These are phyloP conservation scores for Aspergillus carbonarius DNA, from an alignment of 2,329 filamentous ascomycete genomes.

Conservation along the genomic window DNA sequence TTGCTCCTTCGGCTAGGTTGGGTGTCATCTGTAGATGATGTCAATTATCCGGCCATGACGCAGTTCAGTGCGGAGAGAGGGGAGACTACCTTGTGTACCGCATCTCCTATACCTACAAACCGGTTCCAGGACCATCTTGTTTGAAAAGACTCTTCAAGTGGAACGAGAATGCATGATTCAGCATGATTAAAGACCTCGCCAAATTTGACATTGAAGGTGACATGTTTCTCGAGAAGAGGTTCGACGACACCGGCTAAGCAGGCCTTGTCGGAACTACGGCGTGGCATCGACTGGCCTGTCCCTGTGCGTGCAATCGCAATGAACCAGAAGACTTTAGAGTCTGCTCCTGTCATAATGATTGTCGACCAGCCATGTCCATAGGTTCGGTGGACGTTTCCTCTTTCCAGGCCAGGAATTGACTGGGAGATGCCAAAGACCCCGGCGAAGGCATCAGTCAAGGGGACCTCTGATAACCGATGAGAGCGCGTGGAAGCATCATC, in stretches of 20 bases:
- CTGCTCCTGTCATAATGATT: slow-evolving; percentile 5
- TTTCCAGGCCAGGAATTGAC: slow-evolving; percentile 8
- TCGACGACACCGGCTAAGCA: background rate
- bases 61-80: background rate
- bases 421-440: slow-evolving; percentile 28
- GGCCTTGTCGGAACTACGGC: background rate
- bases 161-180: background rate
- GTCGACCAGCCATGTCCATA: background rate
- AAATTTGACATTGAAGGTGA: background rate
- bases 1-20: slow-evolving; percentile 40
- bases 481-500: background rate
- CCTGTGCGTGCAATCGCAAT: background rate
- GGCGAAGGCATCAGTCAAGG: background rate
- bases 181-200: background rate
- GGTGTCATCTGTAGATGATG: slow-evolving; percentile 26
- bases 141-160: slow-evolving; percentile 1
- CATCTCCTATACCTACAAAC: slow-evolving; percentile 3
- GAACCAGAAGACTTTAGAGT: slow-evolving; percentile 1
- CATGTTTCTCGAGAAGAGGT: background rate
- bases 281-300: background rate
- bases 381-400: slow-evolving; percentile 4
- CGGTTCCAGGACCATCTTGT: background rate
- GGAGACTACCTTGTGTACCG: background rate
- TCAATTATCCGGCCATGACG: background rate
- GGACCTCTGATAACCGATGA: background rate